Evolutionary conservation across 495 filamentous ascomycete genomes (phyloP).

Genomic region (Tuber aestivum): DNA sequence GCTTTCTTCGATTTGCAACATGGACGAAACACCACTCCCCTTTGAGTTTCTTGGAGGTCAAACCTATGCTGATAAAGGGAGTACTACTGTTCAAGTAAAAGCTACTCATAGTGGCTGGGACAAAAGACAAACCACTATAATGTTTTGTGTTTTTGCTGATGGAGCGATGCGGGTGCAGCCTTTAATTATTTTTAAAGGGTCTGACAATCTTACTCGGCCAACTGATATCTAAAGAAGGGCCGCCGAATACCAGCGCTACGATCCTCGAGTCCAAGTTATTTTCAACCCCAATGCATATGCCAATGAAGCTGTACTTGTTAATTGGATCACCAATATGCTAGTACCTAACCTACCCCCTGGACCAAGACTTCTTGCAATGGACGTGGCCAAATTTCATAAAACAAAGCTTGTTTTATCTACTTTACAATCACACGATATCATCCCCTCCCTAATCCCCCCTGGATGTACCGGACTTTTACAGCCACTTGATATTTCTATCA

Average conservation of each 20-base stretch:
- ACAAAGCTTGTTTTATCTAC: slow-evolving; percentile 5
- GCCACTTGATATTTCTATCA: slow-evolving; percentile 12
- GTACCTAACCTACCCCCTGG: slow-evolving; percentile 1
- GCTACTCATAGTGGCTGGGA: slow-evolving; percentile 1
- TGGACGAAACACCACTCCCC: slow-evolving; percentile 9
- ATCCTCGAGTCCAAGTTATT: slow-evolving; percentile 1
- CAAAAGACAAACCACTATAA: slow-evolving; percentile 10
- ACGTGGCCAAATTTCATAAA: slow-evolving; percentile 13
- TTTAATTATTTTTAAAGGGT: slow-evolving; percentile 13
- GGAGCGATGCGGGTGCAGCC: not conserved
- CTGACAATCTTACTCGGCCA: too few relatives aligned
- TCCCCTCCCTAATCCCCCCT: not conserved
- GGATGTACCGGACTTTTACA: slow-evolving; percentile 2
- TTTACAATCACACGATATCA: slow-evolving; percentile 8
- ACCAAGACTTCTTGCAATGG: not conserved
- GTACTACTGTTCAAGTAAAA: slow-evolving; percentile 8
- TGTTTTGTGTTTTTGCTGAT: slow-evolving; percentile 9
- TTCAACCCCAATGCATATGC: slow-evolving; percentile 10
- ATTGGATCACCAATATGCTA: slow-evolving; percentile 9
- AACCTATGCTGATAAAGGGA: slow-evolving; percentile 17
- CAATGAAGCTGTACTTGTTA: not conserved
- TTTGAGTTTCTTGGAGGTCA: slow-evolving; percentile 15
- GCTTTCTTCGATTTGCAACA: slow-evolving; percentile 10
- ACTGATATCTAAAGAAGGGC: not conserved
- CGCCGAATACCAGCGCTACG: too few relatives aligned